Base-by-base conservation (phyloP, 73 alveolate genomes). In the Paramecium sexaurelia region DNA sequence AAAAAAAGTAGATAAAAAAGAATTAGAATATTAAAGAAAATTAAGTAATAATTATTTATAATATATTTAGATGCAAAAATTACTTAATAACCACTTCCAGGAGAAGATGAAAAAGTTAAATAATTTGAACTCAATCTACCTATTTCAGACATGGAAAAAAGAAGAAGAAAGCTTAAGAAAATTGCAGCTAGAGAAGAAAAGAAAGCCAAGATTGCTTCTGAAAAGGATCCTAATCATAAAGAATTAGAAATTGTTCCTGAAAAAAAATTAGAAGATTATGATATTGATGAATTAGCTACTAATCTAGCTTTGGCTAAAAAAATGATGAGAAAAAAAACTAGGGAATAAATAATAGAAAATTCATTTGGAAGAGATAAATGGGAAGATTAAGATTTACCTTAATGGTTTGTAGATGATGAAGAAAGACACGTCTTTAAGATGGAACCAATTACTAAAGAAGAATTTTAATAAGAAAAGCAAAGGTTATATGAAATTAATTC, bases 221-320 rank as follows among this genome's bases (percentile, higher is more conserved):
- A 87, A 8, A 94, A 92, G 22, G 78, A 84, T 85, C 75, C 92
- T 24, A 61, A 88, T 29, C 86, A 83, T 43, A 67, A 61, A 56
- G 97, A 84, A 9, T 91, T 95, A 13, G 97, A 95, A 92, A 92
- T 87, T 0, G 98, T 95, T 5, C 94, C 96, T 22, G 51, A 73
- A 33, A 93, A 94, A 55, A 91, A 75, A 71, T 91, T 69, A 33
- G 95, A 95, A 24, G 95, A 90, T 66, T 95, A 95, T 94, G 98
- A 97, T 87, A 93, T 98, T 57, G 99, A 97, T 86, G 98, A 97
- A 45, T 96, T 96, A 93, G 99, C 99, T 6, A 98, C 97, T 93
- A 97, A 96, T 56, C 68, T 98, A 51, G 99, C 99, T 17, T 92
- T 97, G 55, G 99, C 99, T 0, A 97, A 96, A 94, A 94, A 94